phyloP scores from a whole-genome alignment of 768 basidiomycete species.

The Heimioporus sp. region DNA sequence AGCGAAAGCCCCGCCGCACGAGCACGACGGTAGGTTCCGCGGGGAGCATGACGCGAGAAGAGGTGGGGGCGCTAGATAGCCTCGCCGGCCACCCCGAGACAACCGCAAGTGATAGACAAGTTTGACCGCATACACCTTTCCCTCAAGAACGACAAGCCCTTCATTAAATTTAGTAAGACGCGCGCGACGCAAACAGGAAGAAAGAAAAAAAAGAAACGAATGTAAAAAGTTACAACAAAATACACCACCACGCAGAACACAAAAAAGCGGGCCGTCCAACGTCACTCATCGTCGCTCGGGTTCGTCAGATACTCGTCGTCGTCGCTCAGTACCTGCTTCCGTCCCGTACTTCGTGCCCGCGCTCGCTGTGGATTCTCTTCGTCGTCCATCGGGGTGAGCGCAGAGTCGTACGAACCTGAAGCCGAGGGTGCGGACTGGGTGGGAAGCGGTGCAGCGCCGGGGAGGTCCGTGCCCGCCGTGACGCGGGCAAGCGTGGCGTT shows the following conservation, averaged over 20 bases:
- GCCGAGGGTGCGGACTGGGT: constrained; percentile 31
- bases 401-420: constrained; percentile 56
- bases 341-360: constrained; percentile 55
- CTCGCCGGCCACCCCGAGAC: no score
- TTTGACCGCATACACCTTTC: no score
- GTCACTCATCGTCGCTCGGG: constrained; percentile 70
- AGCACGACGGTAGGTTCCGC: no score
- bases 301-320: constrained; percentile 59
- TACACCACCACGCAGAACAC: constrained; percentile 14
- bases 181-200: no score
- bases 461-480: constrained; percentile 67
- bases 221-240: constrained; percentile 10
- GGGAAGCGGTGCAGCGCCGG: constrained; percentile 56
- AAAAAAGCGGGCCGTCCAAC: constrained; percentile 8
- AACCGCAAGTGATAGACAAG: no score
- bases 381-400: constrained; percentile 80
- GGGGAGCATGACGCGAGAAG: no score
- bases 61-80: no score
- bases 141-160: no score
- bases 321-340: constrained; percentile 77
- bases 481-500: constrained; percentile 63
- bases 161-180: no score
- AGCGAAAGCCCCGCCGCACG: no score
- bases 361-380: constrained; percentile 63
- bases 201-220: no score